Base-by-base conservation (phyloP, 768 basidiomycete species). In the Boletus rubropictus region DNA sequence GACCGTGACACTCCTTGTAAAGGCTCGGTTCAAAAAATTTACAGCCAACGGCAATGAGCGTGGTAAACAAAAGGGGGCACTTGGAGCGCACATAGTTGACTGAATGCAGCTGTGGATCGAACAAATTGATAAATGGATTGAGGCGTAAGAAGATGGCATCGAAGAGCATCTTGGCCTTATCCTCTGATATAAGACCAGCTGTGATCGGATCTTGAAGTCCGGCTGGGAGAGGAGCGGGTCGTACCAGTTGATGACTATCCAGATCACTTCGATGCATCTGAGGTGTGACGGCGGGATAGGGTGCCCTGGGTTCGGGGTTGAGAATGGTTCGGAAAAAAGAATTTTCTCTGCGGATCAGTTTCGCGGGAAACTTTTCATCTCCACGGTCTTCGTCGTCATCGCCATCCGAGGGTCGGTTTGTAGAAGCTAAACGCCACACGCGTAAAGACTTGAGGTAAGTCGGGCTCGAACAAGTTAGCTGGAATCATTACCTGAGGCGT, bases 41-140 rank as follows among this genome's bases (percentile, higher is more conserved):
- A 72, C 82, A 82, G 22, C 84, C 84, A 15, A 82, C 87, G 77
- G 89, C 86, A 58, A 92, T 73, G 47, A 94, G 76, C 21, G 84
- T 80, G 17, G 89, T 86, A 69, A 92, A 92, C 46, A 95, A 75
- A 63, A 94, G 81, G 1, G 87, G 82, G 44, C 83, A 92, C 52
- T 79, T 82, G 18, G 75, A 71, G 57, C 92, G 88, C 57, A 93
- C 82, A 63, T 91, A 93, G 29, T 72, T 59, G 41, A 84, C 75
- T 0, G 91, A 83, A 64, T 95, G 92, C 29, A 94, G 69, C n/a
- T 78, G 71, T 31, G 90, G 87, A 69, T 93, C 91, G 61, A 94
- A 90, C 27, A 93, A 73, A 61, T 86, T 88, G 68, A 92, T 82
- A 65, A 92, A 90, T 11, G 90, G 88, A 63, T 93, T 93, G 43